Evolutionary conservation across 2,329 filamentous ascomycete genomes (phyloP).

Genomic region (Aspergillus alliaceus): DNA sequence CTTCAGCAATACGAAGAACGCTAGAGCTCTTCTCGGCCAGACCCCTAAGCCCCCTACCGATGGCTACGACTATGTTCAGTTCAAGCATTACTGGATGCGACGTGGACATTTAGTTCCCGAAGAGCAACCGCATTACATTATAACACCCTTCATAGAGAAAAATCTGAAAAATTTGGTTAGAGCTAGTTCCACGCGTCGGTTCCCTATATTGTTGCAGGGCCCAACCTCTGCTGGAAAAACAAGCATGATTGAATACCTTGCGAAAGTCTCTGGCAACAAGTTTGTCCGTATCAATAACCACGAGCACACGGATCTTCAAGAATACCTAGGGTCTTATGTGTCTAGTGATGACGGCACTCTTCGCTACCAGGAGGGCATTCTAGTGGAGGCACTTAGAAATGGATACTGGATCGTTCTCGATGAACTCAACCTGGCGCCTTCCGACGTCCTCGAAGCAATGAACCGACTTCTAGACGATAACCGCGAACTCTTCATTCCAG

Average conservation of each 20-base stretch:
- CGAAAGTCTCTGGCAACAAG: slow-evolving; percentile 93
- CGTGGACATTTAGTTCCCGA: slow-evolving; percentile 68
- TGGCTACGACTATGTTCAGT: slow-evolving; percentile 75
- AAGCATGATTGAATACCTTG: slow-evolving; percentile 98
- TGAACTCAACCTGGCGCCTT: slow-evolving; percentile 93
- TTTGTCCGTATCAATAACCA: slow-evolving; percentile 99
- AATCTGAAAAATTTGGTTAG: slow-evolving; percentile 94
- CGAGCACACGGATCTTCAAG: slow-evolving; percentile 96
- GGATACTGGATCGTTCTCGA: slow-evolving; percentile 98
- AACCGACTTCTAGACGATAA: slow-evolving; percentile 97
- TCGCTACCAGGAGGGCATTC: slow-evolving; percentile 85
- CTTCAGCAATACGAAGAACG: slow-evolving; percentile 67
- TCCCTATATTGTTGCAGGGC: slow-evolving; percentile 92
- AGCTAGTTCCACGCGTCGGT: slow-evolving; percentile 86
- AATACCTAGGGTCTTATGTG: slow-evolving; percentile 93
- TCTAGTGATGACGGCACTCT: slow-evolving; percentile 83
- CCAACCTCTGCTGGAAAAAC: slow-evolving; percentile 98
- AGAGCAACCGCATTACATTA: slow-evolving; percentile 86
- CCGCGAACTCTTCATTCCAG: slow-evolving; percentile 88
- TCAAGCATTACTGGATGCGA: slow-evolving; percentile 88
- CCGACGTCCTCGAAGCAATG: slow-evolving; percentile 92
- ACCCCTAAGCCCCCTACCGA: slow-evolving; percentile 76
- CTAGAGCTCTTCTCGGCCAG: slow-evolving; percentile 72
- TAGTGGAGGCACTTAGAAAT: slow-evolving; percentile 88
- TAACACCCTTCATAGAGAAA: slow-evolving; percentile 90